A percentile compares a stretch with the other conserved stretches of the same genome.
These are phyloP conservation scores for Shiraia bambusicola DNA, from an alignment of 2,329 filamentous ascomycete species.

Conservation along the genomic window DNA sequence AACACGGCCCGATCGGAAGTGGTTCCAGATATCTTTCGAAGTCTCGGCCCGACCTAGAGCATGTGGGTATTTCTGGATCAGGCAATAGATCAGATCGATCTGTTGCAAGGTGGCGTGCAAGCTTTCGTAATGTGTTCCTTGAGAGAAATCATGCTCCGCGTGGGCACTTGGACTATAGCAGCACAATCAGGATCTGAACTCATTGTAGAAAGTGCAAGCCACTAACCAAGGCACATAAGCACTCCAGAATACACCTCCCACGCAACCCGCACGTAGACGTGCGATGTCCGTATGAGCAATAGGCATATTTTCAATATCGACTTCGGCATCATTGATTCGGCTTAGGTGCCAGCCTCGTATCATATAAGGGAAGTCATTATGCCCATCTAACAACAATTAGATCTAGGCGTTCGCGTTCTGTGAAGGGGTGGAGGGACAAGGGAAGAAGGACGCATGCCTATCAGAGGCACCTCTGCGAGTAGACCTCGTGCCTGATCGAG, in stretches of 20 bases:
- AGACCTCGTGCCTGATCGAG: too few species aligned
- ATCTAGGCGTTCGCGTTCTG: too few species aligned
- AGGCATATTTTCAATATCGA: slow-evolving; percentile 55
- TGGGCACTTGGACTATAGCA: too few species aligned
- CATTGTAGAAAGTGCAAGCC: too few species aligned
- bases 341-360: not conserved
- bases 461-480: too few species aligned
- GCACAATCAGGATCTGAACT: too few species aligned
- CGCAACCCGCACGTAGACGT: slow-evolving; percentile 65
- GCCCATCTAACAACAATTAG: slow-evolving; percentile 3
- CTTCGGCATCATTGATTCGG: slow-evolving; percentile 27
- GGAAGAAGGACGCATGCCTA: too few species aligned
- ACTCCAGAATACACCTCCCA: slow-evolving; percentile 87
- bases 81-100: slow-evolving; percentile 66
- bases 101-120: slow-evolving; percentile 68
- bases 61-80: slow-evolving; percentile 62
- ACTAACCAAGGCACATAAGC: slow-evolving; percentile 68
- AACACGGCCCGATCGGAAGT: slow-evolving; percentile 26
- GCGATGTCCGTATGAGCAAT: slow-evolving; percentile 60
- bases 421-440: too few species aligned
- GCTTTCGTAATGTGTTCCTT: slow-evolving; percentile 36
- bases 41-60: slow-evolving; percentile 49
- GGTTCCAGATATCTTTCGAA: too few species aligned
- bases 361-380: not conserved
- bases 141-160: not conserved